Evolutionary conservation across 495 filamentous ascomycete genomes (phyloP), one percentile per base, ranked within the genome.

Genomic region (Schizothecium vesticola): DNA sequence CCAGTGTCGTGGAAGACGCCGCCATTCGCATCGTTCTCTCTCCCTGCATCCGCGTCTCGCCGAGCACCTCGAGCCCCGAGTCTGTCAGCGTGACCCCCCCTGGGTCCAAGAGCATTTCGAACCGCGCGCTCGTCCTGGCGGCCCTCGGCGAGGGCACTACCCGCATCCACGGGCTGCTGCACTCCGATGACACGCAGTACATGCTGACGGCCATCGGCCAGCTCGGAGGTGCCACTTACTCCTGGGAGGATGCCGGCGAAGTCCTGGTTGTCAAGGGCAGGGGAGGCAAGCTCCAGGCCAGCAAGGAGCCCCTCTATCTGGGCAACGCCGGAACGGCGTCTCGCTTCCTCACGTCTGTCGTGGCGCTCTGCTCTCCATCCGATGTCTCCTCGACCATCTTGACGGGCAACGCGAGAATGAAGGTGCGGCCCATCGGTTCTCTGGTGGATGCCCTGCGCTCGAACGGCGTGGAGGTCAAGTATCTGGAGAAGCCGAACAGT

Each of bases 301-400:
- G 88, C 73, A 78, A 85, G 23, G 82, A 89, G 23, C 86, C 92
- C 65, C 81, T 99, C 33, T 98, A 99, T 75, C 86, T 99, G 43
- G 95, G 96, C 63, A 99, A 99, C 77, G 95, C 95, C 21, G 95
- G 95, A 60, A 99, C 95, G 2, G 96, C 95, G 2, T 95, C 96
- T 43, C 86, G 95, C 73, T 99, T 99, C 83, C 83, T 99, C 61
- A 97, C 95, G 8, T 94, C 92, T 1, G 93, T 97, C 43, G 92
- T 93, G 10, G 90, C 93, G 36, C 87, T 99, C 26, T 94, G 93
- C 65, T 84, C 86, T 21, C 85, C 90, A 1, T 84, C 85, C 56
- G 74, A 76, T 5, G 84, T 87, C 16, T 81, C 86, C 26, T 88
- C 85, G 3, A 95, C 92, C 19, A 81, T 97, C 64, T 81, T 99